Base-by-base conservation (phyloP, 192 early-diverging fungal species). In the Thoreauomyces humboldtii region DNA sequence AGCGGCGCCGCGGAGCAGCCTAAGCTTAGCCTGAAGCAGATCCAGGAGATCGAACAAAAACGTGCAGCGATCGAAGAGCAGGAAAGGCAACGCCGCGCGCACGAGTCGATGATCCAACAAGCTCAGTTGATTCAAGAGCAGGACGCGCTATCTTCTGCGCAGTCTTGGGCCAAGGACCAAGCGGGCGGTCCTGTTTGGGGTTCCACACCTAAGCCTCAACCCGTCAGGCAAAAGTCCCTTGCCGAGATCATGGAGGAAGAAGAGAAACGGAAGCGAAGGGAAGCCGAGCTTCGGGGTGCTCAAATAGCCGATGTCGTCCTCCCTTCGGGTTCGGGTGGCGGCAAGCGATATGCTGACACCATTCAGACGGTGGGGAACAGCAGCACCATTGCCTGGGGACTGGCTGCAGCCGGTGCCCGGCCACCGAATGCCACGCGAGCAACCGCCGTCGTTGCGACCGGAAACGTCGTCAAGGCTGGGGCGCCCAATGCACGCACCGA, bases 181-280 rank as follows among this genome's bases (percentile, higher is more conserved):
- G 44, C 43, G 6, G 29, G 7, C 19, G 59, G 64, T 22, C 14
- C 54, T 1, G 73, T 71, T 1, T 70, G 67, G 73, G 52, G 59
- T 0, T 24, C 68, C 3, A 28, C 53, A 11, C 2, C 58, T 2
- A 63, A 63, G 34, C 62, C 67, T 14, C 44, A 55, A 48, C 46
- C 67, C 27, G 53, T 65, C 25, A 21, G 56, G 22, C 51, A 67
- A 43, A 65, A 73, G 63, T 68, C 70, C 11, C 55, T 83, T 3
- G 69, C 74, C 4, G 70, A 78, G 41, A 83, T 83, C 35, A 83
- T 83, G 75, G 57, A 70, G 44, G 81, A 83, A 36, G 81, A 83
- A 52, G 72, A 73, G 46, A 61, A 43, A 36, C 58, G 65, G 19
- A 67, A 77, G 54, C 61, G 65, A 31, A 51, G 36, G 64, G 67